phyloP scores from a whole-genome alignment of 179 eudicot species.

The Actinidia arguta region DNA sequence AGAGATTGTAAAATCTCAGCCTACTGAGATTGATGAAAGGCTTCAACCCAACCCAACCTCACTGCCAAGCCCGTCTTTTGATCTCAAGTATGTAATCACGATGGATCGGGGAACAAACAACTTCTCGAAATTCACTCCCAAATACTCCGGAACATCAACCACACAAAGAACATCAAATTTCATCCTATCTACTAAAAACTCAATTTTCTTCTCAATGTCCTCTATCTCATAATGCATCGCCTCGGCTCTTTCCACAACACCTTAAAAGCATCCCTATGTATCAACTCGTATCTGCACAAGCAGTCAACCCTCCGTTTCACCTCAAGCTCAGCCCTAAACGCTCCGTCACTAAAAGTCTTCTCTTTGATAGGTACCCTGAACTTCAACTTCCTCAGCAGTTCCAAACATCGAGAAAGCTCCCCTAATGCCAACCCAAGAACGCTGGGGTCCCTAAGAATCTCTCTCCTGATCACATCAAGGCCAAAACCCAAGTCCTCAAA shows the following conservation, averaged over 20 bases:
- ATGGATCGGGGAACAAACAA: conserved; percentile 84
- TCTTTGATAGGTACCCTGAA: conserved; percentile 65
- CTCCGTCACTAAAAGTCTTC: conserved; percentile 60
- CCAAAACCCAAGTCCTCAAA: conserved; percentile 67
- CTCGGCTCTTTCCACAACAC: conserved; percentile 85
- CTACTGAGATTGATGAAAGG: conserved; percentile 72
- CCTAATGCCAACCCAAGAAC: conserved; percentile 74
- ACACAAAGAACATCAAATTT: conserved; percentile 58
- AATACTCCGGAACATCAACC: conserved; percentile 83
- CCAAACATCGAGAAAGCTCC: conserved; percentile 70
- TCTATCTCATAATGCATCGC: conserved; percentile 55
- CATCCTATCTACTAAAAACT: conserved; percentile 69
- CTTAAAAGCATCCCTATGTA: conserved; percentile 74
- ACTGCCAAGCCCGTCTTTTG: conserved; percentile 78
- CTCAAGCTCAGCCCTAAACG: conserved; percentile 72
- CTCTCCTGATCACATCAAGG: conserved; percentile 42
- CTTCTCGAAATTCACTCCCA: conserved; percentile 88
- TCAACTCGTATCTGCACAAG: conserved; percentile 72
- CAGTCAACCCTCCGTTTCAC: conserved; percentile 73
- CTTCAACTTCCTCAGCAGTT: conserved; percentile 63
- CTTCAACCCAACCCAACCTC: conserved; percentile 76
- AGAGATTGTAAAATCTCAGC: conserved; percentile 77
- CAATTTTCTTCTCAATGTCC: conserved; percentile 77
- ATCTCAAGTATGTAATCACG: conserved; percentile 82
- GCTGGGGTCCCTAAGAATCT: conserved; percentile 66